Evolutionary conservation across 495 filamentous ascomycete species (phyloP), one percentile per base, ranked within the genome.

Genomic region (Neurospora sublineolata): DNA sequence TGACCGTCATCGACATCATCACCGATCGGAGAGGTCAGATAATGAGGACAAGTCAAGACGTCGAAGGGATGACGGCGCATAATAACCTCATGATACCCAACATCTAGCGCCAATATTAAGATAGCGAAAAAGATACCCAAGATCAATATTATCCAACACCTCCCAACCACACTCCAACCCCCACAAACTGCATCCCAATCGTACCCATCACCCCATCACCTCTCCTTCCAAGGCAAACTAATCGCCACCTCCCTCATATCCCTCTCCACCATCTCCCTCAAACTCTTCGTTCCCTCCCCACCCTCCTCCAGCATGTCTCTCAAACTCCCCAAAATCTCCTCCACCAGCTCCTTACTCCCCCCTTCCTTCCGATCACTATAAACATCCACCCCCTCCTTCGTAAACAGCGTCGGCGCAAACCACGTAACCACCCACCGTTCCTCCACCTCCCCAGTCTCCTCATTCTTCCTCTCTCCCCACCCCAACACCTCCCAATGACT

Each of bases 401-500:
- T 93, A 75, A 94, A 94, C 67, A 90, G 70, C 39, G 89, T 93
- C 72, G 89, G 89, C 72, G 86, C 86, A 77, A 94, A 95, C 82
- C 88, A 92, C 4, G 90, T 94, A 4, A 94, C 90, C 10, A 87
- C 84, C 89, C 89, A 94, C 67, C 80, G 72, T 77, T 86, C 81
- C 79, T 78, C 37, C 70, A 42, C 74, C 77, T 72, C 77, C 39
- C 52, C 76, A 82, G 30, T 78, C 81, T 46, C 2, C 70, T n/a
- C 16, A 73, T 18, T 69, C 67, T 70, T 52, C 77, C 74, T 0
- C 73, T 88, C 82, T 1, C 91, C 91, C 83, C 83, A 92, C 5
- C 90, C 91, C 52, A 94, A 77, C 18, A 92, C 80, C 83, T 94
- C 91, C 91, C 92, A 94, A 76, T 90, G 87, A 58, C 84, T 87